Evolutionary conservation across 352 stramenopile species (phyloP), one percentile per base, ranked within the genome.

Genomic region (Phytophthora litchii): DNA sequence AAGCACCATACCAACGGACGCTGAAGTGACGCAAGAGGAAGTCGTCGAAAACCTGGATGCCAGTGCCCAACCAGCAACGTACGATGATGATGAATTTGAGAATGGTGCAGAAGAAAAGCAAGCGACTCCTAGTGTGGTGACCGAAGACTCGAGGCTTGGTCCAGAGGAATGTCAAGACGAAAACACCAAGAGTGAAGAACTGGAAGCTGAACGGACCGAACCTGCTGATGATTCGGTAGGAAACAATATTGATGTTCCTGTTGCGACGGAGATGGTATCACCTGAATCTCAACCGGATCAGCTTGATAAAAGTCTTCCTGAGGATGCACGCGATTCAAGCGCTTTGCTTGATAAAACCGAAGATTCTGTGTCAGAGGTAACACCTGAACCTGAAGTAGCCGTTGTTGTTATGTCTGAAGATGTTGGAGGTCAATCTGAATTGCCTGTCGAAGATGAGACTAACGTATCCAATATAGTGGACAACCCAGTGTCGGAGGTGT

Each of bases 21-120:
- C 27, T 35, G 32, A 23, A 17, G 6, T 13, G 13, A 25, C 10
- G 31, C 19, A 61, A 40, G 31, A 70, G 12, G 25, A 38, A 51
- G 23, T n/a, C 20, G 4, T 32, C 6, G 44, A 42, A 23, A 31
- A 55, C 13, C 13, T 47, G 17, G 32, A 36, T 29, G 16, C 14
- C 29, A 45, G 17, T 19, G 7, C 16, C 10, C 35, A 58, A n/a
- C 20, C 37, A 13, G 60, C 51, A 29, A 46, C 32, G 6, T 74
- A 70, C 19, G 55, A 60, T 13, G 66, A 69, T 34, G 62, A 72
- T 3, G 50, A 58, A 3, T 76, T 72, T 17, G 58, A 64, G 12
- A 45, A 72, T 7, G 44, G 36, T 29, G 35, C 2, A 41, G 23
- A 54, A 9, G 44, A 60, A 45, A 46, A 61, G 11, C 14, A 46